These are phyloP conservation scores for Monascus ruber DNA, from an alignment of 2,329 filamentous ascomycete genomes.

Conservation along the genomic window DNA sequence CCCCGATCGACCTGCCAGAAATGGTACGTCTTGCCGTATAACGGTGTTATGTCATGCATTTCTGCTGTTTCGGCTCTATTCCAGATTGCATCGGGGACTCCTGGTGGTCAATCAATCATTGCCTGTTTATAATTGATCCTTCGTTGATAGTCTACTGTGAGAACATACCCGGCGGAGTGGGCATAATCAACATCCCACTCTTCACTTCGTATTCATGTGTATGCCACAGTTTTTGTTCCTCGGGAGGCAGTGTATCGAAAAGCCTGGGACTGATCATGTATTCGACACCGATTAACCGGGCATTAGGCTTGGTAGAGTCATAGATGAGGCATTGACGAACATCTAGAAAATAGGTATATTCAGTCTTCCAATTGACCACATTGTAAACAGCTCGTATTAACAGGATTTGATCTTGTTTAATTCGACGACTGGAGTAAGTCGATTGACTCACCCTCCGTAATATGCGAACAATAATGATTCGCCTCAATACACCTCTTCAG, in stretches of 20 bases:
- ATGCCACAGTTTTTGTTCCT: slow-evolving; percentile 71
- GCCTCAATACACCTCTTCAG: slow-evolving; percentile 59
- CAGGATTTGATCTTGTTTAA: too few species aligned
- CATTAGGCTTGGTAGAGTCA: slow-evolving; percentile 55
- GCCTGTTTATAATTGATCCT: too few species aligned
- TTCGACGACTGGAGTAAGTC: too few species aligned
- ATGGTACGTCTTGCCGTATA: slow-evolving; percentile 80
- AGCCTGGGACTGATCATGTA: slow-evolving; percentile 70
- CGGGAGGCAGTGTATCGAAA: slow-evolving; percentile 51
- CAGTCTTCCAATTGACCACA: too few species aligned
- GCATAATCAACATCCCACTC: slow-evolving; percentile 34
- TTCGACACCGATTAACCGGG: slow-evolving; percentile 70
- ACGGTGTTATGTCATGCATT: slow-evolving; percentile 61
- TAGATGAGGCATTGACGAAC: slow-evolving; percentile 79
- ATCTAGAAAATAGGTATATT: slow-evolving; percentile 33
- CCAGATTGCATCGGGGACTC: slow-evolving; percentile 50
- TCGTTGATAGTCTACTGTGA: slow-evolving; percentile 13
- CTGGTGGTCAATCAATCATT: not conserved
- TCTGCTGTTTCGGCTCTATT: slow-evolving; percentile 65
- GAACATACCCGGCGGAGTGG: slow-evolving; percentile 14
- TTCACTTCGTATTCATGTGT: slow-evolving; percentile 46
- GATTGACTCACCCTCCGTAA: slow-evolving; percentile 44
- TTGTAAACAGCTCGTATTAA: too few species aligned
- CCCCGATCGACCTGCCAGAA: slow-evolving; percentile 76
- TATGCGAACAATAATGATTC: slow-evolving; percentile 75